phyloP scores from a whole-genome alignment of 2,329 filamentous ascomycete genomes.

The Hypoxylon sp. region DNA sequence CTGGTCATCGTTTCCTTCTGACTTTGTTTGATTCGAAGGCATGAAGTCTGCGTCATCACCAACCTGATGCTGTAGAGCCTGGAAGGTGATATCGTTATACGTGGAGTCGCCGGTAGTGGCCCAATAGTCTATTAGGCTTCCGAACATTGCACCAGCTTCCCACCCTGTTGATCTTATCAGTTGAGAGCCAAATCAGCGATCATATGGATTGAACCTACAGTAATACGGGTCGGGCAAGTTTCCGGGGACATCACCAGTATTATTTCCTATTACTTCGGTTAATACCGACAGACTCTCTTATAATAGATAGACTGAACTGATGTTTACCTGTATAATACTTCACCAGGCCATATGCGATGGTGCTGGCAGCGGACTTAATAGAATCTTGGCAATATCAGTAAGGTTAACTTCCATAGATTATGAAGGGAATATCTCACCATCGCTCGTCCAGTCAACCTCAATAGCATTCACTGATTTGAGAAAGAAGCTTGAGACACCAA shows the following conservation, averaged over 20 bases:
- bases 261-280: conserved; percentile 60
- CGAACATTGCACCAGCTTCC: conserved; percentile 80
- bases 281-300: conserved; percentile 5
- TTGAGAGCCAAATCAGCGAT: not conserved
- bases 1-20: conserved; percentile 72
- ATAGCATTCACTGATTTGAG: conserved; percentile 33
- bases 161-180: conserved; percentile 65
- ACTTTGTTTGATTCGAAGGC: conserved; percentile 62
- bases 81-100: conserved; percentile 62
- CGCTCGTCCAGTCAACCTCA: conserved; percentile 41
- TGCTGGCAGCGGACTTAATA: conserved; percentile 44
- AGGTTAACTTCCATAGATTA: not conserved
- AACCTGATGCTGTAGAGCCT: conserved; percentile 63
- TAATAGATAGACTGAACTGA: not conserved
- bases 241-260: conserved; percentile 69
- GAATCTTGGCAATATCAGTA: conserved; percentile 36
- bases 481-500: conserved; percentile 34
- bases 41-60: conserved; percentile 65
- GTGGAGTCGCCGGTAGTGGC: conserved; percentile 61
- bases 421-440: conserved; percentile 30
- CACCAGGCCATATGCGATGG: conserved; percentile 43
- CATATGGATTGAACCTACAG: conserved; percentile 62
- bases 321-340: conserved; percentile 43
- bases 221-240: conserved; percentile 73
- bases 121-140: conserved; percentile 59